Percentiles rank a stretch among this genome's conserved stretches.
Conservation (phyloP, 2,329 filamentous ascomycete species). For the Trichoderma citrinoviride region DNA sequence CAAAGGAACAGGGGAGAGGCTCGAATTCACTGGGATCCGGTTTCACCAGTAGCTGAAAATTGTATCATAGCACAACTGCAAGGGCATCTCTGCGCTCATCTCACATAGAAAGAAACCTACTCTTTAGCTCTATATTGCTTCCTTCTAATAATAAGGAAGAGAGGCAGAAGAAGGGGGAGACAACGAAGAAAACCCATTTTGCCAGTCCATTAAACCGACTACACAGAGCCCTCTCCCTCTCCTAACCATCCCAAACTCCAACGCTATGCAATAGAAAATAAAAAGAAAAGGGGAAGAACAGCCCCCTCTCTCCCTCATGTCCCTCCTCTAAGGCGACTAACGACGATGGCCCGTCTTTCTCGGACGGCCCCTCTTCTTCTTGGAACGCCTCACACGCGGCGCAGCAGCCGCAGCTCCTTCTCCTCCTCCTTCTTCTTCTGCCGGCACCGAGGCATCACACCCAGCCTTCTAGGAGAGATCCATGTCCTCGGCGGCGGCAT, state of each 20-base stretch:
- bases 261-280: conserved; percentile 41
- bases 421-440: too few relatives aligned
- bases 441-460: background rate
- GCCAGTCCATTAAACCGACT: background rate
- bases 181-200: background rate
- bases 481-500: conserved; percentile 48
- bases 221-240: background rate
- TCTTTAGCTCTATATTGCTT: background rate
- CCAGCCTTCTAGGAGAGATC: conserved; percentile 38
- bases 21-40: background rate
- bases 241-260: conserved; percentile 35
- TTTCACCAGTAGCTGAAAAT: background rate
- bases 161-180: background rate
- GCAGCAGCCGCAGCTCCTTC: background rate
- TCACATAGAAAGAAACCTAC: background rate
- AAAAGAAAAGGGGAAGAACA: background rate
- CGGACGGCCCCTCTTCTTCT: background rate
- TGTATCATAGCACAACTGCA: conserved; percentile 8
- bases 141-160: background rate
- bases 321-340: background rate
- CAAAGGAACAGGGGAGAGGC: background rate
- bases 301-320: background rate
- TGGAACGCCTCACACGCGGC: background rate
- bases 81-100: background rate
- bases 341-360: background rate